Base-by-base conservation (phyloP, 1,284 basidiomycete genomes). In the Gymnopus androsaceus region DNA sequence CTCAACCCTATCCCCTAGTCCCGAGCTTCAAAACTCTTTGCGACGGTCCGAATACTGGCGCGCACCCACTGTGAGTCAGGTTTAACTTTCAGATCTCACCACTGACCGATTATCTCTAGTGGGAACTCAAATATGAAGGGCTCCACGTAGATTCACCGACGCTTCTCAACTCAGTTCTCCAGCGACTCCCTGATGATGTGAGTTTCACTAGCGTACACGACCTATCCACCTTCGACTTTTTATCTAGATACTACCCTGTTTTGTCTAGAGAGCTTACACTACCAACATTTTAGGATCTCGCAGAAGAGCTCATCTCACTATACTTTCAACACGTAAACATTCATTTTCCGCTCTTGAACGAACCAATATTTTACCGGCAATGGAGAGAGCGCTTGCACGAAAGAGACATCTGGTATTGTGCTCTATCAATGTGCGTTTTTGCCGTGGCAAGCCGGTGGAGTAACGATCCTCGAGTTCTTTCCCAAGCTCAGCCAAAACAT, bases 381-480 rank as follows among this genome's bases (percentile, higher is more conserved):
- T 85, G 84, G 71, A 71, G 68, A 42, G 76, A 81, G 6, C 73
- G 75, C 5, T 66, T 87, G 36, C 80, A 88, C 65, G 61, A 80
- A 71, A 71, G 67, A 56, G 69, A 83, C 69, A 59, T 86, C 70
- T 81, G 85, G 83, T 75, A 84, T 69, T 69, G 81, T 69, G 66
- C 82, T 72, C 68, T 80, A 71, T 75, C 87, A 61, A 63, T 81
- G 37, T 71, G 81, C 36, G 62, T 92, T 1, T 90, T 90, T 66
- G 87, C 89, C n/a, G 76, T 89, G 42, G 87, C 84, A 2, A 83
- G 87, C 42, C 78, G 86, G 42, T 90, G 82, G 76, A 78, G 82
- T 55, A 74, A 84, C 56, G 88, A 94, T 66, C 74, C 78, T 0
- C 75, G 88, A 4, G 84, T 90, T 1, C 69, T 88, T 56, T 75